Percentiles rank a stretch among this genome's conserved stretches.
Conservation (phyloP, 108 stramenopile genomes). For the Skeletonema menzelii region DNA sequence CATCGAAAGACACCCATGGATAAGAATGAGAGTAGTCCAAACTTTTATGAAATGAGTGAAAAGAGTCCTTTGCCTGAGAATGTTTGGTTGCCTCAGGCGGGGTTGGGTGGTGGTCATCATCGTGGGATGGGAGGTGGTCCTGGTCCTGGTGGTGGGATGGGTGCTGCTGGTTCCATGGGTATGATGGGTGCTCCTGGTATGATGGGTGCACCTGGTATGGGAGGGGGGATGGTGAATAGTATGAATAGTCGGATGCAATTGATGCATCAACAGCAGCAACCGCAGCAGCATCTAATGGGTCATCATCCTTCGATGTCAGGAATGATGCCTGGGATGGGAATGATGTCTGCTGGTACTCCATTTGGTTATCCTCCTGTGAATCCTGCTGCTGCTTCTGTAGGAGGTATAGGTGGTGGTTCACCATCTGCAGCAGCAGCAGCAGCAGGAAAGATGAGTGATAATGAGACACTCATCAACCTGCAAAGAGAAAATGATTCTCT, state of each 20-base stretch:
- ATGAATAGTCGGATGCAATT: not conserved
- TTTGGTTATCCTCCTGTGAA: not conserved
- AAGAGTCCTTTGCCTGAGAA: slow-evolving; percentile 38
- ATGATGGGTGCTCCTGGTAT: not conserved
- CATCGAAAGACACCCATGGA: slow-evolving; percentile 65
- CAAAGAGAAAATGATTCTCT: not conserved
- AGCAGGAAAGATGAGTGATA: not conserved
- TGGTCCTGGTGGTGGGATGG: not conserved
- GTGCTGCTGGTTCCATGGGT: not conserved
- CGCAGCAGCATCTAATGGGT: not conserved
- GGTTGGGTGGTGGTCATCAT: not conserved
- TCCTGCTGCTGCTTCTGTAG: not conserved
- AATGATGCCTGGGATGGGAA: not conserved
- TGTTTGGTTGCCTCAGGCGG: not conserved
- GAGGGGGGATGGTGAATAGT: not conserved
- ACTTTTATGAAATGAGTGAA: slow-evolving; percentile 59
- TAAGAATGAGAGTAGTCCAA: slow-evolving; percentile 22
- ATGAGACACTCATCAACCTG: not conserved
- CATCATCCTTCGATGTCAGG: not conserved
- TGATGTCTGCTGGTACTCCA: not conserved
- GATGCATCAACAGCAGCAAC: not conserved
- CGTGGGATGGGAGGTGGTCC: not conserved
- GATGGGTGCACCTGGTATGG: not conserved
- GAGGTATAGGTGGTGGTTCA: not conserved
- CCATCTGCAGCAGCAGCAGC: not conserved